A percentile compares a stretch with the other conserved stretches of the same genome.
Evolutionary conservation across 2,329 filamentous ascomycete genomes (phyloP).

Genomic region (Amesomyces nigricolor): DNA sequence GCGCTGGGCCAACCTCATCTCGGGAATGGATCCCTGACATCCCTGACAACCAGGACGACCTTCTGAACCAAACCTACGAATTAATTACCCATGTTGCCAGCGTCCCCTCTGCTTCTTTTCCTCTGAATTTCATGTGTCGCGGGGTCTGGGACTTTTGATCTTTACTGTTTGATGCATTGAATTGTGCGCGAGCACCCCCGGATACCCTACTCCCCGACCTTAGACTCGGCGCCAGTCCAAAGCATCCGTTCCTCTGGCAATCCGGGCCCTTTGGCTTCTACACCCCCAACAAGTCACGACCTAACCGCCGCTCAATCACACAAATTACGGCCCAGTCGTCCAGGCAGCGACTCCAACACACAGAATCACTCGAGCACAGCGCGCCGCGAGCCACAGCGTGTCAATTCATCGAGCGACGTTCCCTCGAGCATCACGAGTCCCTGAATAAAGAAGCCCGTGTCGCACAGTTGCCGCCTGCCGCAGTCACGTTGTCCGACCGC

Average conservation of each 20-base stretch:
- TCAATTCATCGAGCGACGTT: background rate
- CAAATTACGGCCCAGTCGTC: background rate
- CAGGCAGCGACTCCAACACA: conserved; percentile 1
- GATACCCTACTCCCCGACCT: background rate
- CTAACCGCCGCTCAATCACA: conserved; percentile 10
- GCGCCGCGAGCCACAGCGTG: background rate
- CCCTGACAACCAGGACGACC: background rate
- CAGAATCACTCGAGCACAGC: conserved; percentile 3
- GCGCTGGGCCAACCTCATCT: conserved; percentile 6
- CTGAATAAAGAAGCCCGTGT: background rate
- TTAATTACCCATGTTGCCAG: background rate
- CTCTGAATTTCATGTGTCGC: background rate
- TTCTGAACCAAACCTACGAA: too few relatives aligned
- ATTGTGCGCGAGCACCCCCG: background rate
- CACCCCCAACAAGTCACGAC: background rate
- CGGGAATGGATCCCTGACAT: background rate
- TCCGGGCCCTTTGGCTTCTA: background rate
- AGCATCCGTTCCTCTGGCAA: background rate
- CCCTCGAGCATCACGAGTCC: background rate
- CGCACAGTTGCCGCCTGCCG: conserved; percentile 14
- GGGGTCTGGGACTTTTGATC: background rate
- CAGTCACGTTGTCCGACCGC: conserved; percentile 46
- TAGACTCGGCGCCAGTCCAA: background rate
- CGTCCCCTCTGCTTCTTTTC: background rate
- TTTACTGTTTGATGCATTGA: conserved; percentile 1